Evolutionary conservation across 2,329 filamentous ascomycete genomes (phyloP), one percentile per base, ranked within the genome.

Genomic region (Ophiosphaerella korrae): DNA sequence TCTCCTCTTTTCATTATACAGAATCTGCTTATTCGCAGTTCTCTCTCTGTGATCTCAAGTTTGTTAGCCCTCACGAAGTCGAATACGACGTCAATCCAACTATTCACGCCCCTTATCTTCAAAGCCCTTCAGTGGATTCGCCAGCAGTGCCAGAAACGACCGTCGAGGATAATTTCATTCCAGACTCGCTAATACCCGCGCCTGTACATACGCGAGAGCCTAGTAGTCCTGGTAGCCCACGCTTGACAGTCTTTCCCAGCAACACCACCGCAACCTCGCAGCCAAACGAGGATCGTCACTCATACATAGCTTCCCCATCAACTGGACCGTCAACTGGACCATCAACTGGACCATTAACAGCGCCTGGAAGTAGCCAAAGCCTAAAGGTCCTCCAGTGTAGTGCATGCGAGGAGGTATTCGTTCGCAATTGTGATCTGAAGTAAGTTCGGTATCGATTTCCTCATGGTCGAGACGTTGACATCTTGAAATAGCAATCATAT

Each of bases 51-150:
- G 23, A 26, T 38, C 29, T 21, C 33, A 32, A 31, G 11, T 42
- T 42, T 29, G 32, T 48, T 42, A 35, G n/a, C 3, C 45, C 45
- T 31, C 23, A 48, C 26, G 38, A 48, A 21, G 45, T 48, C 31
- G 45, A 48, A 26, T 13, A 35, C 29, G 13, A 42, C 4, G 8
- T 42, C 26, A 48, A 48, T 21, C 37, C 37, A 6, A 8, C 21
- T 23, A 42, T 48, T 42, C 45, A 48, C 32, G 26, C 26, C 11
- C 41, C 41, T 16, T 43, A 33, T 29, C 32, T 34, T 3, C 9
- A 7, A 13, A 31, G 11, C n/a, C n/a, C 39, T n/a, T 42, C 39
- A 4, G n/a, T 14, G 4, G 18, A 31, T 14, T 13, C 23, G 9
- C 23, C n/a, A 13, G 18, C 16, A 21, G 39, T 18, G 3, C 23